Evolutionary conservation across 1,284 basidiomycete genomes (phyloP).

Genomic region (Ceratobasidium sp.): DNA sequence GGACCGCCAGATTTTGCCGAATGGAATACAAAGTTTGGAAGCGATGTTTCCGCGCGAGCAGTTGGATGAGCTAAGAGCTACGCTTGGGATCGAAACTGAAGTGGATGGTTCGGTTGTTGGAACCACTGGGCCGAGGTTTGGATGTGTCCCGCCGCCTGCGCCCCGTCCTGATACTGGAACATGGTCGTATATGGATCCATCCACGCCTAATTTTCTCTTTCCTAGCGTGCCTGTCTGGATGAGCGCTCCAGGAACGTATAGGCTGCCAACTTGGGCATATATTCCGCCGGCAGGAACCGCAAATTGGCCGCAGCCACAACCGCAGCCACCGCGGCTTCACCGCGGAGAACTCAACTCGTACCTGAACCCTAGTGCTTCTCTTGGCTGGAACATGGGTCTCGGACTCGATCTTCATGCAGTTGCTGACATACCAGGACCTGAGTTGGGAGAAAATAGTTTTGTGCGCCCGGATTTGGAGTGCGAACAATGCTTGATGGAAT

Average conservation of each 20-base stretch:
- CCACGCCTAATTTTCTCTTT: not conserved
- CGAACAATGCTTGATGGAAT: not conserved
- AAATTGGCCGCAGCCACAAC: too few relatives aligned
- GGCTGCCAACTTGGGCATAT: too few relatives aligned
- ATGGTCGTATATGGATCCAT: constrained; percentile 15
- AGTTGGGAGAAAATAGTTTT: constrained; percentile 11
- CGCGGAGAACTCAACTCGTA: constrained; percentile 10
- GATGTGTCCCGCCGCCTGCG: constrained; percentile 5
- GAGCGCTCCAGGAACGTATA: constrained; percentile 1
- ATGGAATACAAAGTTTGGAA: not conserved
- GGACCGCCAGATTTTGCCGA: constrained; percentile 1
- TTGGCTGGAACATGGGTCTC: constrained; percentile 29
- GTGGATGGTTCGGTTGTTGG: too few relatives aligned
- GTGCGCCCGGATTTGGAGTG: not conserved
- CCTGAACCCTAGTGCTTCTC: not conserved
- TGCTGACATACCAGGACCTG: constrained; percentile 2
- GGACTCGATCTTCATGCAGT: constrained; percentile 21
- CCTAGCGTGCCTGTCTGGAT: constrained; percentile 2
- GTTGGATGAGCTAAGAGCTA: too few relatives aligned
- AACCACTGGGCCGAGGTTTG: too few relatives aligned
- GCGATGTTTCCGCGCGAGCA: not conserved
- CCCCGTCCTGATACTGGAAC: constrained; percentile 35
- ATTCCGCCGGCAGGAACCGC: not conserved
- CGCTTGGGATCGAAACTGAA: not conserved
- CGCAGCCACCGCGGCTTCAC: too few relatives aligned